Conservation (phyloP, 257 asterid genomes). For the Galeopsis tetrahit region DNA sequence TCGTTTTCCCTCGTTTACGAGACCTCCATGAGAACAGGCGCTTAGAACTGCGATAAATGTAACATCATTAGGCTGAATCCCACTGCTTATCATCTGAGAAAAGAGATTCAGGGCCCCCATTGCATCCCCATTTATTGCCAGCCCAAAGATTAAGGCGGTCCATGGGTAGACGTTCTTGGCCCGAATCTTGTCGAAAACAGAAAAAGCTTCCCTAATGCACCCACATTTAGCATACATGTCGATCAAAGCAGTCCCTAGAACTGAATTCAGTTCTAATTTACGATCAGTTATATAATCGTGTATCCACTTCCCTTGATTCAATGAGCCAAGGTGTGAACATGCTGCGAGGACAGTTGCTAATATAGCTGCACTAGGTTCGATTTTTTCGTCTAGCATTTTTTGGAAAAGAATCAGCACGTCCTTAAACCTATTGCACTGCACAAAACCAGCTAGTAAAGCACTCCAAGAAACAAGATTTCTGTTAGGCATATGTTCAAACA, state of each 20-base stretch:
- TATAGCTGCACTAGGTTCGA: constrained; percentile 46
- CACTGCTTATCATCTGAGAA: constrained; percentile 45
- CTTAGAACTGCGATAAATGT: constrained; percentile 56
- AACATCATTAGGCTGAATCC: constrained; percentile 53
- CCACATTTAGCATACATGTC: constrained; percentile 70
- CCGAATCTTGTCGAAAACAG: constrained; percentile 36
- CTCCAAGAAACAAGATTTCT: constrained; percentile 57
- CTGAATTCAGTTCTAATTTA: constrained; percentile 36
- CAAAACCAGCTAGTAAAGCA: constrained; percentile 49
- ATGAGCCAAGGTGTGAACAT: constrained; percentile 56
- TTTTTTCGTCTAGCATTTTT: constrained; percentile 43
- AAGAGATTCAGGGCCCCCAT: constrained; percentile 42
- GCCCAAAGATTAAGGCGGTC: constrained; percentile 56
- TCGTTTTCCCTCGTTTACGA: constrained; percentile 45
- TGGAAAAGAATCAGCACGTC: constrained; percentile 43
- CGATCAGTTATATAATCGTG: constrained; percentile 33
- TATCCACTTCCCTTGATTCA: constrained; percentile 54
- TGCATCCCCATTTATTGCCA: constrained; percentile 59
- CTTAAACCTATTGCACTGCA: constrained; percentile 38
- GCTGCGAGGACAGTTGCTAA: constrained; percentile 54
- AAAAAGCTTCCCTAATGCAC: constrained; percentile 46
- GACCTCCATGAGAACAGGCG: constrained; percentile 61
- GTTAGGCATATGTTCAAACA: constrained; percentile 44
- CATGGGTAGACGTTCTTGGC: constrained; percentile 50
- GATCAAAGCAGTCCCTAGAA: constrained; percentile 56